Evolutionary conservation across 2,329 filamentous ascomycete species (phyloP).

Genomic region (Hymenoscyphus fraxineus): DNA sequence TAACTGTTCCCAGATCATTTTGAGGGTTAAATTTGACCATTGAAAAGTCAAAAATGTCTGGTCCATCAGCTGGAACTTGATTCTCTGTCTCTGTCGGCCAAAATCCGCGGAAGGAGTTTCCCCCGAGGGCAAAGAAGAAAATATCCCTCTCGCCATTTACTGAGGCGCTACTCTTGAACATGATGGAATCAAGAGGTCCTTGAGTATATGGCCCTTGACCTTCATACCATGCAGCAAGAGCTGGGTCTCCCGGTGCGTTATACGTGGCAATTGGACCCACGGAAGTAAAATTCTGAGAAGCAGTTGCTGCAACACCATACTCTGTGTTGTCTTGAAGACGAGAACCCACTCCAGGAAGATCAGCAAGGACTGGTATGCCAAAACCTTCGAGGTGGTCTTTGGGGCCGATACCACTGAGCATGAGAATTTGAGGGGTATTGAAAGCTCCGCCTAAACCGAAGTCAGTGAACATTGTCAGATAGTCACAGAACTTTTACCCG

Average conservation of each 20-base stretch:
- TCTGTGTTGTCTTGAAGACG: conserved; percentile 57
- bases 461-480: no score
- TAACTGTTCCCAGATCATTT: conserved; percentile 59
- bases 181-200: conserved; percentile 45
- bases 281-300: conserved; percentile 34
- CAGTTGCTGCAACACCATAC: conserved; percentile 13
- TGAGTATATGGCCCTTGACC: conserved; percentile 37
- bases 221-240: conserved; percentile 33
- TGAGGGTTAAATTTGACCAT: conserved; percentile 54
- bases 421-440: conserved; percentile 45
- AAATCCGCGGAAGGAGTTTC: conserved; percentile 39
- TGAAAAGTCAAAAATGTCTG: conserved; percentile 13
- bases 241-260: conserved; percentile 37
- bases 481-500: no score
- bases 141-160: conserved; percentile 39
- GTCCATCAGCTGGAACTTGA: conserved; percentile 39
- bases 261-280: conserved; percentile 36
- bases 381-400: conserved; percentile 37
- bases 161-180: conserved; percentile 35
- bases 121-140: conserved; percentile 32
- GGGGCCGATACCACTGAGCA: conserved; percentile 43
- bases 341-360: conserved; percentile 59
- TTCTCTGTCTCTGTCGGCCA: conserved; percentile 39
- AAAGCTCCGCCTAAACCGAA: conserved; percentile 38
- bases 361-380: conserved; percentile 47